Percentiles rank a stretch among this genome's conserved stretches.
phyloP scores from a whole-genome alignment of 192 early-diverging fungal species.

The Dissophora ornata region DNA sequence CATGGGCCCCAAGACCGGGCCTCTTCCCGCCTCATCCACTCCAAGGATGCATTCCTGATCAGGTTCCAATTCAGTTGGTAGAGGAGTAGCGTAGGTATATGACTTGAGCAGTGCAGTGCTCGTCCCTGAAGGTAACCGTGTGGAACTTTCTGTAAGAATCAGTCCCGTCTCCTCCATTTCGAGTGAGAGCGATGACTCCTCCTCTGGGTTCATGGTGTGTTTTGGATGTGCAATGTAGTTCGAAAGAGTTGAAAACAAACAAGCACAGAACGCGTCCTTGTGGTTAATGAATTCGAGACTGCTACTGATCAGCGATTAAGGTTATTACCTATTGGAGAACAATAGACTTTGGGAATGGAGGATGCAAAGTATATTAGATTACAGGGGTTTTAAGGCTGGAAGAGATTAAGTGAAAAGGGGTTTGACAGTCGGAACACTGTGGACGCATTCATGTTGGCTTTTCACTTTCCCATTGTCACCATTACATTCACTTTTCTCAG shows the following conservation, averaged over 20 bases:
- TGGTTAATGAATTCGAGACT: too few species aligned
- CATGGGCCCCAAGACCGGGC: conserved; percentile 96
- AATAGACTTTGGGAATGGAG: too few species aligned
- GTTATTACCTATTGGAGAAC: too few species aligned
- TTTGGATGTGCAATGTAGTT: neutral
- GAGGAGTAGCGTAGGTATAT: conserved; percentile 52
- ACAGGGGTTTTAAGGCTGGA: too few species aligned
- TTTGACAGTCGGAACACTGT: too few species aligned
- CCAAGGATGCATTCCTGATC: conserved; percentile 79
- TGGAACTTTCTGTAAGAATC: neutral
- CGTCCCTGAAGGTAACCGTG: conserved; percentile 36
- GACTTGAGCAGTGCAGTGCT: conserved; percentile 46
- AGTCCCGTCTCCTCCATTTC: conserved; percentile 35
- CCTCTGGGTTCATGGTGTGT: conserved; percentile 23
- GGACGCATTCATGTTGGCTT: too few species aligned
- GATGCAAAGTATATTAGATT: too few species aligned
- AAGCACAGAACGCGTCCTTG: too few species aligned
- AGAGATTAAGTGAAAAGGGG: too few species aligned
- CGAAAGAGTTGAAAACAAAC: neutral
- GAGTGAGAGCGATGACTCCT: conserved; percentile 35
- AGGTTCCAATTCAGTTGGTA: conserved; percentile 35
- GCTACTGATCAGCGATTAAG: too few species aligned
- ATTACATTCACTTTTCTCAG: too few species aligned
- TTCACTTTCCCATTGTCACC: too few species aligned
- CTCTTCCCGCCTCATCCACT: conserved; percentile 97